These are phyloP conservation scores for Globisporangium cylindrosporum DNA, from an alignment of 352 stramenopile species.

Conservation along the genomic window DNA sequence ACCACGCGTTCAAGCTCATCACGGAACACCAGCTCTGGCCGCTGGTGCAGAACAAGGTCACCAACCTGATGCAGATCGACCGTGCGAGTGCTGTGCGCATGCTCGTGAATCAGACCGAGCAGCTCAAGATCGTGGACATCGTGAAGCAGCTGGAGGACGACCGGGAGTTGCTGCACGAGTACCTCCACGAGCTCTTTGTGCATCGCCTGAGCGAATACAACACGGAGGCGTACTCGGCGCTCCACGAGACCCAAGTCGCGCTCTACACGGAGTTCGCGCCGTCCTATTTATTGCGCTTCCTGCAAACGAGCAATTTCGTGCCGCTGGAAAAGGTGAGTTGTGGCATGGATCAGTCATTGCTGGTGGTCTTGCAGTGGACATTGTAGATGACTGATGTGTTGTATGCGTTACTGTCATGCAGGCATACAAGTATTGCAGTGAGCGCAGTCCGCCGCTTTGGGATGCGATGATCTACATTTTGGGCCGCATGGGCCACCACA, in stretches of 20 bases:
- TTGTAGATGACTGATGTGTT: not conserved
- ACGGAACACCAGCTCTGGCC: conserved; percentile 79
- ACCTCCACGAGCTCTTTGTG: conserved; percentile 74
- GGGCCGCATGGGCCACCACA: conserved; percentile 83
- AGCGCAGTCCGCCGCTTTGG: conserved; percentile 69
- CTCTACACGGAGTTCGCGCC: conserved; percentile 72
- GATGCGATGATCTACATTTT: conserved; percentile 88
- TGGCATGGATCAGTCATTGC: not conserved
- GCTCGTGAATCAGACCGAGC: conserved; percentile 77
- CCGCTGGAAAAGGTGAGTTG: conserved; percentile 68
- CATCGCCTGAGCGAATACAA: conserved; percentile 77
- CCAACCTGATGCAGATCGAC: conserved; percentile 79
- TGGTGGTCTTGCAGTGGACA: not conserved
- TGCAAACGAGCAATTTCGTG: conserved; percentile 82
- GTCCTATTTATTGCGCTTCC: conserved; percentile 63
- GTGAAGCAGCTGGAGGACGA: conserved; percentile 73
- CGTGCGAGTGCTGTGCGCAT: conserved; percentile 64
- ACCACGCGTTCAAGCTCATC: conserved; percentile 83
- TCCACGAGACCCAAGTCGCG: conserved; percentile 76
- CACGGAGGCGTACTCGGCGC: conserved; percentile 58
- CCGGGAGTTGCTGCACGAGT: conserved; percentile 65
- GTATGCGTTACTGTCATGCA: conserved; percentile 17
- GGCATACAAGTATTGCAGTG: conserved; percentile 78
- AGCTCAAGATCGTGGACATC: conserved; percentile 75
- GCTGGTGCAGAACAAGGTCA: conserved; percentile 74